Base-by-base conservation (phyloP, 2,329 filamentous ascomycete genomes). In the Cryphonectria japonica region DNA sequence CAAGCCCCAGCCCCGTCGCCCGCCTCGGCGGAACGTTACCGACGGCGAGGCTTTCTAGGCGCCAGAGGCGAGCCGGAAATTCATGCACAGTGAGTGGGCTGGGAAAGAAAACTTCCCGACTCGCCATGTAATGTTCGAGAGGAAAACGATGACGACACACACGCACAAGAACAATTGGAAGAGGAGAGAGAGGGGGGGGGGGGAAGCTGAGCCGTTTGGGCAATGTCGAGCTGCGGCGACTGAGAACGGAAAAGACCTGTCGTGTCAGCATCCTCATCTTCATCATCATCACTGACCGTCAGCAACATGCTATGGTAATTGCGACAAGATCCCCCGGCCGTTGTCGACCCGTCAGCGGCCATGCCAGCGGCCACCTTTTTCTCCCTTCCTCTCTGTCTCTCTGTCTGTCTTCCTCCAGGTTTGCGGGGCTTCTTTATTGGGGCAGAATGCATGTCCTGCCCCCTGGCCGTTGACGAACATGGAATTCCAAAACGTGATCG, bases 71-170 rank as follows among this genome's bases (percentile, higher is more conserved):
- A 65, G 41, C 41, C 63, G 63, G 52, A 65, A 65, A 50, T 32
- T 14, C 43, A 50, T 64, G 61, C 39, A 64, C 61, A 46, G n/a
- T 64, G 61, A 34, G n/a, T 64, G 61, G 9, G 37, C 34, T 50
- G 22, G 46, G 5, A 50, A n/a, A 16, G 6, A 50, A 29, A 39
- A 26, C 29, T 8, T 29, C 14, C 37, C 37, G 39, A 41, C 59
- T 29, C 13, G 37, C 39, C n/a, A 46, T 29, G 41, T 46, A 29
- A 65, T 29, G 39, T 43, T 22, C 29, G 63, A 52, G 26, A n/a
- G 46, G 19, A 41, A 41, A 46, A 65, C 63, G 41, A 65, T 65
- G 63, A 65, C 63, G 63, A 65, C 63, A 52, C 22, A 64, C 26
- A 46, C 16, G 11, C 37, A 39, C 37, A 39, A 8, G 11, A 8